These are phyloP conservation scores for Pseudogymnoascus sp. DNA, from an alignment of 2,329 filamentous ascomycete genomes.

Conservation along the genomic window DNA sequence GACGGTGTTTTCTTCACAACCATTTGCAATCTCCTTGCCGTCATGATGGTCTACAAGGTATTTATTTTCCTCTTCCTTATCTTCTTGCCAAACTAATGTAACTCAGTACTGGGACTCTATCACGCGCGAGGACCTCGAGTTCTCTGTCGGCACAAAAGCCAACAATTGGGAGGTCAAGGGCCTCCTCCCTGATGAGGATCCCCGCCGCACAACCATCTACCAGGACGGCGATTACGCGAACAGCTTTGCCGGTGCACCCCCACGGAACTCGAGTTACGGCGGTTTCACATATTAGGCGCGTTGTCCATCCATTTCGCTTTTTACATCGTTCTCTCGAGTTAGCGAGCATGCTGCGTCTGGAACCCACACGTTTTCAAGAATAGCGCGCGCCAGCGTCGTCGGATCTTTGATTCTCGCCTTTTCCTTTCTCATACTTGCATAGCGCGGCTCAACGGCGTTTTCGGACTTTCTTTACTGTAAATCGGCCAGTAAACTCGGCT, in stretches of 20 bases:
- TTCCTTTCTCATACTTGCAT: conserved; percentile 8
- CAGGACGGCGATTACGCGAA: conserved; percentile 27
- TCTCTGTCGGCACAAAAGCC: conserved; percentile 88
- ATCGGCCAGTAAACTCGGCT: background rate
- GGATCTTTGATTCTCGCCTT: conserved; percentile 5
- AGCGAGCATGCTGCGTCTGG: background rate
- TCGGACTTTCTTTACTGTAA: background rate
- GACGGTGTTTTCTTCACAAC: conserved; percentile 94
- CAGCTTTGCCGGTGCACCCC: conserved; percentile 19
- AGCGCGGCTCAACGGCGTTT: conserved; percentile 5
- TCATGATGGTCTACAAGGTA: conserved; percentile 99
- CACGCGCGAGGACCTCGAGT: conserved; percentile 95
- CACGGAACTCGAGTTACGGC: conserved; percentile 29
- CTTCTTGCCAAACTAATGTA: conserved; percentile 25
- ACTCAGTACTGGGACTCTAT: conserved; percentile 96
- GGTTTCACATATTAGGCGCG: conserved; percentile 24
- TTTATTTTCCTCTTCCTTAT: conserved; percentile 19
- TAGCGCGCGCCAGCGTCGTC: background rate
- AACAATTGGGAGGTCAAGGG: conserved; percentile 99
- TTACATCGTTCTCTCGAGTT: background rate
- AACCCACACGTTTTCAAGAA: background rate
- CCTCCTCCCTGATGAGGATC: conserved; percentile 44
- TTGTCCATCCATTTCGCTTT: background rate
- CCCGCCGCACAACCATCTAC: conserved; percentile 26
- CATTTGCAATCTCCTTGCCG: conserved; percentile 82